These are phyloP conservation scores for Phytophthora podocarpi DNA, from an alignment of 352 stramenopile species.

Conservation along the genomic window DNA sequence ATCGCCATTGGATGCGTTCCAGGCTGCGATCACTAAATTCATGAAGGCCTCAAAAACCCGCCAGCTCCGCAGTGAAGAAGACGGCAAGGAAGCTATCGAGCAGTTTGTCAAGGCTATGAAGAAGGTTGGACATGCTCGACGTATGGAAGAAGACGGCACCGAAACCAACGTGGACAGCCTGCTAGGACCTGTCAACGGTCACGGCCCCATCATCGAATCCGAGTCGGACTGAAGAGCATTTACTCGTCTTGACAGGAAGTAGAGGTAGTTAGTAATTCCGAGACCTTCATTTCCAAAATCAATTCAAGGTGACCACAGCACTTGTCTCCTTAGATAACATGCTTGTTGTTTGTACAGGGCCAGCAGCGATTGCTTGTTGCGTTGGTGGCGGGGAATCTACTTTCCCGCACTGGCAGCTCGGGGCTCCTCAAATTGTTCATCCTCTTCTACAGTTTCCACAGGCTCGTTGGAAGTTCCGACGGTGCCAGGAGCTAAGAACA, in stretches of 20 bases:
- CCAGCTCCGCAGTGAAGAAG: constrained; percentile 1
- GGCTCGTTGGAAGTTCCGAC: constrained; percentile 11
- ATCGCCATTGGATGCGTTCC: constrained; percentile 1
- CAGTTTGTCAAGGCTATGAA: constrained; percentile 11
- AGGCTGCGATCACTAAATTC: constrained; percentile 6
- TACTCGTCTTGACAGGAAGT: no score
- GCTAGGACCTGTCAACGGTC: background rate
- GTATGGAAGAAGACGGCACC: constrained; percentile 15
- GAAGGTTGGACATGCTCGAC: background rate
- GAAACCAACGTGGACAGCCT: constrained; percentile 1
- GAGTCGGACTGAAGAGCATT: background rate
- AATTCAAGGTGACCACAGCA: background rate
- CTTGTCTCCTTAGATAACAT: constrained; percentile 5
- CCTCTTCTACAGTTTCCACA: constrained; percentile 22
- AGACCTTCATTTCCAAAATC: constrained; percentile 19
- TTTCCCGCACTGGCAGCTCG: constrained; percentile 28
- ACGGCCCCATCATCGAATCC: background rate
- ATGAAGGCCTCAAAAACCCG: constrained; percentile 8
- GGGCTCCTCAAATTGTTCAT: constrained; percentile 29
- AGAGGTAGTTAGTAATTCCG: no score
- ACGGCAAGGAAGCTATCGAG: constrained; percentile 1
- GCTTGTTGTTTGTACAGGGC: constrained; percentile 8
- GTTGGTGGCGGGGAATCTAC: background rate
- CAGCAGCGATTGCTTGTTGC: background rate
- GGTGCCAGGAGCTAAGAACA: constrained; percentile 27